Evolutionary conservation across 345 rosid species (phyloP), one percentile per base, ranked within the genome.

Genomic region (Hibiscus mutabilis): DNA sequence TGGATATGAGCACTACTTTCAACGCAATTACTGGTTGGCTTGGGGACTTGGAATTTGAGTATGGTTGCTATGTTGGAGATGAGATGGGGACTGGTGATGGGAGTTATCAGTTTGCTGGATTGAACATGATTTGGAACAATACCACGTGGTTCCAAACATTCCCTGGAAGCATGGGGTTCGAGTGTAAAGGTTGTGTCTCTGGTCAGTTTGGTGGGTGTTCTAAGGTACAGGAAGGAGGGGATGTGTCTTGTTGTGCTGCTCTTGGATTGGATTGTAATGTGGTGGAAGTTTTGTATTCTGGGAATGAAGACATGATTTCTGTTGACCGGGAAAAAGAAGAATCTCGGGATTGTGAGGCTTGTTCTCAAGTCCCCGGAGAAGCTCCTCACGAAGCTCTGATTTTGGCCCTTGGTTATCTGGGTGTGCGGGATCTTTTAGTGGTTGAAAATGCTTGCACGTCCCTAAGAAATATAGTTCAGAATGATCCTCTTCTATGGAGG

Each of bases 1-100:
- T 90, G 96, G 94, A 96, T 72, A 92, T 95, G 40, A 85, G 77
- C 75, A 82, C 86, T 29, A 89, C 99, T 15, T 81, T 96, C 70
- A 92, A 94, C 0, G 96, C 97, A 0, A 84, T 90, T 35, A 86
- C 63, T 2, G 91, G 96, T 46, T 92, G 91, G 94, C 96, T 96
- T 52, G 91, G 85, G 84, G 93, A 87, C 70, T 76, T 90, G 87
- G 92, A 95, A 82, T 82, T 77, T 70, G 93, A 84, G 58, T 86
- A 80, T 75, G 82, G 84, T 27, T 80, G 77, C 19, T 83, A 69
- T 65, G 68, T 83, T 2, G 59, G 81, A 46, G 84, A 84, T 76
- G 85, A 83, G 42, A 68, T 68, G 57, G 78, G 84, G 71, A 62
- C 79, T 2, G 78, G 76, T 51, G 79, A 82, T 64, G 88, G 81